Evolutionary conservation across 2,329 filamentous ascomycete species (phyloP).

Genomic region (Phyllosticta citribraziliensis): DNA sequence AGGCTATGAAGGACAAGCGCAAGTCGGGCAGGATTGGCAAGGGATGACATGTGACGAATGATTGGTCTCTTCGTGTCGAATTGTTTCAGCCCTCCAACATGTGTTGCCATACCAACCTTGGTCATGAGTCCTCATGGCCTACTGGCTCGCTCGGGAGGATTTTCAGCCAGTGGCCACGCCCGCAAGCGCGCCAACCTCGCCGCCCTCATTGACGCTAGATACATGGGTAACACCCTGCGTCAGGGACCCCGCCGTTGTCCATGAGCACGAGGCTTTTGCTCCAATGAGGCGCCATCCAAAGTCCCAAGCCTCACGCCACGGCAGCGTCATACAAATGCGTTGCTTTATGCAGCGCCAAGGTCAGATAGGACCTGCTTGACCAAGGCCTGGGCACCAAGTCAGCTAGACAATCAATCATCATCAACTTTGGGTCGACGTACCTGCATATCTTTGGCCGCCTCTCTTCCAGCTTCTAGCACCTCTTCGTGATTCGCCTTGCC

Average conservation of each 20-base stretch:
- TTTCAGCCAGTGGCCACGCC: not conserved
- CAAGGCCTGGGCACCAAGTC: constrained; percentile 22
- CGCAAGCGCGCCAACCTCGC: not conserved
- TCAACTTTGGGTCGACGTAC: constrained; percentile 20
- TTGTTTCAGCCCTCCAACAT: not conserved
- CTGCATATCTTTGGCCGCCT: constrained; percentile 55
- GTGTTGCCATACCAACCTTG: not conserved
- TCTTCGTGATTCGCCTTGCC: constrained; percentile 57
- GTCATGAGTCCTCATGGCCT: not conserved
- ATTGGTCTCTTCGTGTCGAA: not conserved
- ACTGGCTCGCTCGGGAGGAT: not conserved
- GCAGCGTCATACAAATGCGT: not conserved
- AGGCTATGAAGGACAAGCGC: constrained; percentile 58
- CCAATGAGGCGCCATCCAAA: not conserved
- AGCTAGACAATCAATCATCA: not conserved
- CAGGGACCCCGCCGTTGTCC: not conserved
- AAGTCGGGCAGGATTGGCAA: constrained; percentile 25
- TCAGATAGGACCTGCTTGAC: constrained; percentile 37
- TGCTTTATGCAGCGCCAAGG: constrained; percentile 17
- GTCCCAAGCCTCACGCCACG: not conserved
- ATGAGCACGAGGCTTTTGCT: not conserved
- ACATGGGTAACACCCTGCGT: constrained; percentile 3
- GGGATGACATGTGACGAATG: constrained; percentile 18
- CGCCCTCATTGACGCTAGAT: constrained; percentile 1
- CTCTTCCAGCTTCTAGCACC: constrained; percentile 51